phyloP scores from a whole-genome alignment of 1,284 basidiomycete genomes.

The Sporisorium reilianum region DNA sequence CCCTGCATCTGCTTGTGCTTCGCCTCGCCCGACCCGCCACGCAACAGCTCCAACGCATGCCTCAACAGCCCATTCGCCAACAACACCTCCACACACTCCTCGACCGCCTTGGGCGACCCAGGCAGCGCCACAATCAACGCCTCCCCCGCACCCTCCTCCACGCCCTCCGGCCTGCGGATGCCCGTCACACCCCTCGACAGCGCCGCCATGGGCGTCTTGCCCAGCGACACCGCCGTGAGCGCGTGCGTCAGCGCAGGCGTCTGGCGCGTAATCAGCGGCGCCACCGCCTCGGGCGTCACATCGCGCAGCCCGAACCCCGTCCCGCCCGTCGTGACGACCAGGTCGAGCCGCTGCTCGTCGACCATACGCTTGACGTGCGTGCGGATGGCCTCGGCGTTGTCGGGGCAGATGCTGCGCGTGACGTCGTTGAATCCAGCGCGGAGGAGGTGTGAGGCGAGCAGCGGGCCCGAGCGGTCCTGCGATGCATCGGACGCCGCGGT shows the following conservation, averaged over 20 bases:
- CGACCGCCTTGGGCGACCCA: slow-evolving; percentile 85
- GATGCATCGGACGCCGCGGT: slow-evolving; percentile 38
- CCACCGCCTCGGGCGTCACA: slow-evolving; percentile 82
- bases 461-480: slow-evolving; percentile 51
- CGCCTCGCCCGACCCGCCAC: slow-evolving; percentile 76
- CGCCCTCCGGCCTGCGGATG: slow-evolving; percentile 68
- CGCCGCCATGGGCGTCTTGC: slow-evolving; percentile 82
- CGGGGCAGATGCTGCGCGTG: slow-evolving; percentile 26
- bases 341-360: slow-evolving; percentile 21
- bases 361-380: slow-evolving; percentile 8
- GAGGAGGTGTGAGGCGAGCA: slow-evolving; percentile 25
- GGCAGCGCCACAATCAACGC: slow-evolving; percentile 83
- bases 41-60: slow-evolving; percentile 82
- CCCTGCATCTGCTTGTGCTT: slow-evolving; percentile 72
- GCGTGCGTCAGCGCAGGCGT: slow-evolving; percentile 85
- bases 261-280: slow-evolving; percentile 78
- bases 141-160: slow-evolving; percentile 54
- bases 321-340: slow-evolving; percentile 80
- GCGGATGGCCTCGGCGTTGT: slow-evolving; percentile 30
- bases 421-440: slow-evolving; percentile 19
- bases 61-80: slow-evolving; percentile 73
- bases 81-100: slow-evolving; percentile 79
- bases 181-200: slow-evolving; percentile 85
- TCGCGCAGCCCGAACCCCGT: slow-evolving; percentile 86
- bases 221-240: slow-evolving; percentile 77